Evolutionary conservation across 441 rosid genomes (phyloP).

Genomic region (Pelargonium cotyledonis): DNA sequence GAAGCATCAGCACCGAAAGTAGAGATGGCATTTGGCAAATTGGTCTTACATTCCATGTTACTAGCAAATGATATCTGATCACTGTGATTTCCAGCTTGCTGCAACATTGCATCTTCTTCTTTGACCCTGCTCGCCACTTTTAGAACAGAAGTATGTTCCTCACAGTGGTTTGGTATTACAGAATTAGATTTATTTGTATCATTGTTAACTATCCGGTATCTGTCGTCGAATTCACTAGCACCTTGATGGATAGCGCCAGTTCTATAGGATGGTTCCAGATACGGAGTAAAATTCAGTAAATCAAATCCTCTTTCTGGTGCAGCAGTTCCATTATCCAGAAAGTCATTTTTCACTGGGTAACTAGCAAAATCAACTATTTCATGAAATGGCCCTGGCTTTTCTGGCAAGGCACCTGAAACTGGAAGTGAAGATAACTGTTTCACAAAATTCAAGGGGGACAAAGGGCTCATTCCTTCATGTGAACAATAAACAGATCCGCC

Average conservation of each 20-base stretch:
- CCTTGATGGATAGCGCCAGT: slow-evolving; percentile 25
- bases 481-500: slow-evolving; percentile 42
- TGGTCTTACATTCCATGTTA: slow-evolving; percentile 19
- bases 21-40: slow-evolving; percentile 20
- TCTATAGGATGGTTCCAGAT: slow-evolving; percentile 22
- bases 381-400: slow-evolving; percentile 31
- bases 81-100: slow-evolving; percentile 28
- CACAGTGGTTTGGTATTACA: slow-evolving; percentile 17
- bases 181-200: slow-evolving; percentile 14
- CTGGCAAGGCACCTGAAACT: slow-evolving; percentile 28
- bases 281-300: slow-evolving; percentile 22
- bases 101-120: slow-evolving; percentile 20
- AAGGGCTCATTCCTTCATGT: slow-evolving; percentile 49
- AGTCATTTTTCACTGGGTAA: slow-evolving; percentile 30
- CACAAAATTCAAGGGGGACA: slow-evolving; percentile 41
- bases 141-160: slow-evolving; percentile 23
- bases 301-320: slow-evolving; percentile 22
- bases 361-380: slow-evolving; percentile 26
- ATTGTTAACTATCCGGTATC: slow-evolving; percentile 16
- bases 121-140: slow-evolving; percentile 21
- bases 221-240: slow-evolving; percentile 17
- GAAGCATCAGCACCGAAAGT: slow-evolving; percentile 23
- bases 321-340: slow-evolving; percentile 27
- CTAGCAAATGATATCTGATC: slow-evolving; percentile 20
- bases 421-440: slow-evolving; percentile 27